Evolutionary conservation across 208 protist species (phyloP).

Genomic region (Leishmania major): DNA sequence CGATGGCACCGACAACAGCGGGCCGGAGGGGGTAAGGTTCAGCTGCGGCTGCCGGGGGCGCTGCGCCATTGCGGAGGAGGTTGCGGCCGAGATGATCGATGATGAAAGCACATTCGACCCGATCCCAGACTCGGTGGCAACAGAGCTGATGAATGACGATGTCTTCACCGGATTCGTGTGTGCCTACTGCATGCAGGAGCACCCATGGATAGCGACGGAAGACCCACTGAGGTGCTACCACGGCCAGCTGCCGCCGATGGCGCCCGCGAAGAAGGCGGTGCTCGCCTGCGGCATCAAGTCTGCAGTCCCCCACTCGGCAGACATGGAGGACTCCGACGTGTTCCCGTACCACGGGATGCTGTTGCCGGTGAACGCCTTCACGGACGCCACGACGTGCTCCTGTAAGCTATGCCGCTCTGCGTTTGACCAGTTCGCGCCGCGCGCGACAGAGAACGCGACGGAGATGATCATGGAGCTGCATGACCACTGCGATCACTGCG

Average conservation of each 20-base stretch:
- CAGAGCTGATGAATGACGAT: conserved; percentile 77
- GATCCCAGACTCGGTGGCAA: conserved; percentile 43
- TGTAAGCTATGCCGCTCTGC: conserved; percentile 65
- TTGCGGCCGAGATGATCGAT: conserved; percentile 46
- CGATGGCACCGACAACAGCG: conserved; percentile 56
- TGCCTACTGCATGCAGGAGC: conserved; percentile 78
- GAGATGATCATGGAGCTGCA: conserved; percentile 79
- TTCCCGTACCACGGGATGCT: conserved; percentile 83
- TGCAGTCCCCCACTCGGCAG: not conserved
- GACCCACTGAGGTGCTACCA: conserved; percentile 64
- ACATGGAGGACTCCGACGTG: conserved; percentile 15
- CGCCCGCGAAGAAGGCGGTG: conserved; percentile 30
- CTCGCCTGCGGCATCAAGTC: conserved; percentile 45
- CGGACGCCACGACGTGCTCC: conserved; percentile 58
- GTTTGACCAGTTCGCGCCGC: conserved; percentile 69
- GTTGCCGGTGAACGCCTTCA: conserved; percentile 68
- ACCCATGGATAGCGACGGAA: conserved; percentile 73
- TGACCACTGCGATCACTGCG: conserved; percentile 76
- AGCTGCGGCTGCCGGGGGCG: conserved; percentile 79
- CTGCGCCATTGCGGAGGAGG: conserved; percentile 60
- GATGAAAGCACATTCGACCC: conserved; percentile 37
- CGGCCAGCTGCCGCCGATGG: conserved; percentile 52
- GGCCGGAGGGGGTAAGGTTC: conserved; percentile 48
- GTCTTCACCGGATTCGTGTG: conserved; percentile 84
- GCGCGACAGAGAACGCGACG: conserved; percentile 50